A percentile compares a stretch with the other conserved stretches of the same genome.
Conservation (phyloP, 306 rosid genomes). For the Rosa multiflora region DNA sequence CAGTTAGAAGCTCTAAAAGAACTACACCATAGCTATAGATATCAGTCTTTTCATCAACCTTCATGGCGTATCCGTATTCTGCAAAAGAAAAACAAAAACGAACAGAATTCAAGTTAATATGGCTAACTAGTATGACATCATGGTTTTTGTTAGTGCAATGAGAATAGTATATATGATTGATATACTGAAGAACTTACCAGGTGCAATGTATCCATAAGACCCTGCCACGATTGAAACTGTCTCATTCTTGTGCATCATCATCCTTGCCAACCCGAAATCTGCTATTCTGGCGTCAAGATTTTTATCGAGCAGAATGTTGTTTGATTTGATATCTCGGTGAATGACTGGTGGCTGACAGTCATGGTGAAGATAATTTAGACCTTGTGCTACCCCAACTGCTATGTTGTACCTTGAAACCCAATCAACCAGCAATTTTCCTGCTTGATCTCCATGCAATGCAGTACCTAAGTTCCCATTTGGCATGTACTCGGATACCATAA, state of each 20-base stretch:
- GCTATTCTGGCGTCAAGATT: conserved; percentile 80
- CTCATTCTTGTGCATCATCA: conserved; percentile 73
- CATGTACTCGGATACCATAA: conserved; percentile 83
- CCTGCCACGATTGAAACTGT: conserved; percentile 89
- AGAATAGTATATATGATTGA: background rate
- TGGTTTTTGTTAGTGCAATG: background rate
- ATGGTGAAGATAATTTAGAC: conserved; percentile 79
- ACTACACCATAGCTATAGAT: conserved; percentile 83
- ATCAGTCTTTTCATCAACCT: conserved; percentile 84
- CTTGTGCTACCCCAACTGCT: conserved; percentile 89
- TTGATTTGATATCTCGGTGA: conserved; percentile 86
- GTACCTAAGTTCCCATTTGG: conserved; percentile 82
- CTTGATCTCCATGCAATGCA: conserved; percentile 68
- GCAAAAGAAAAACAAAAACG: conserved; percentile 3
- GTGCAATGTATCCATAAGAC: conserved; percentile 94
- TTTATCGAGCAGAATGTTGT: conserved; percentile 83
- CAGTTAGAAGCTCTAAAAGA: conserved; percentile 77
- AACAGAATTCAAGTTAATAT: background rate
- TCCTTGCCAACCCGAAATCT: conserved; percentile 91
- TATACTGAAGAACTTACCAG: conserved; percentile 45
- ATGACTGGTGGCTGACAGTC: conserved; percentile 79
- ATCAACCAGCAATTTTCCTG: conserved; percentile 62
- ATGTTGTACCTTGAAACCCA: conserved; percentile 89
- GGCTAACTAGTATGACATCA: background rate
- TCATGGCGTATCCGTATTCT: conserved; percentile 86